Percentiles rank a stretch among this genome's conserved stretches.
Evolutionary conservation across 495 filamentous ascomycete genomes (phyloP).

Genomic region (Xylaria castorea): DNA sequence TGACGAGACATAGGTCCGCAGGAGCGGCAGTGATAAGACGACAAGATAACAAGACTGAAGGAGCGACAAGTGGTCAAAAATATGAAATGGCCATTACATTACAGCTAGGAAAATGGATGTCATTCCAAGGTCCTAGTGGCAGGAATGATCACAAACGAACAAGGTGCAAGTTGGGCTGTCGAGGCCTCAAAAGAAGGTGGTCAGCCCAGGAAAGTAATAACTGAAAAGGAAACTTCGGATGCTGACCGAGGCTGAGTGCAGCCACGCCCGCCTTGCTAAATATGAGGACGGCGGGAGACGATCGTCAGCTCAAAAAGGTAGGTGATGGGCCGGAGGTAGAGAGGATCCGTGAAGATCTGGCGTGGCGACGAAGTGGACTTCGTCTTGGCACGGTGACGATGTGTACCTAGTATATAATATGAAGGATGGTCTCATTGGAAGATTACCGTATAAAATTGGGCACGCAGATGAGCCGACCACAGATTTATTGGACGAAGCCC

Average conservation of each 20-base stretch:
- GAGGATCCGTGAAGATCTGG: slow-evolving; percentile 12
- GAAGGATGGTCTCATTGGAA: slow-evolving; percentile 1
- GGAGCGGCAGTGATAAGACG: slow-evolving; percentile 26
- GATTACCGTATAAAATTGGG: slow-evolving; percentile 1
- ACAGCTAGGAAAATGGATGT: slow-evolving; percentile 35
- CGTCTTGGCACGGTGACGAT: slow-evolving; percentile 22
- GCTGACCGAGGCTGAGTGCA: slow-evolving; percentile 20
- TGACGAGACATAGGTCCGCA: slow-evolving; percentile 27
- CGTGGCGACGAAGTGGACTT: slow-evolving; percentile 23
- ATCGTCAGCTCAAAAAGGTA: slow-evolving; percentile 26
- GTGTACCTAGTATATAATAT: neutral
- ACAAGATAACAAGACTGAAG: slow-evolving; percentile 26
- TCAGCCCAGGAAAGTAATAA: slow-evolving; percentile 15
- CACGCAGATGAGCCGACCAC: neutral
- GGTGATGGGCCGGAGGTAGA: slow-evolving; percentile 24
- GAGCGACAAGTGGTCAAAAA: slow-evolving; percentile 29
- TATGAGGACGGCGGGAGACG: slow-evolving; percentile 6
- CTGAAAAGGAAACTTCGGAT: slow-evolving; percentile 15
- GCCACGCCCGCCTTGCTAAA: neutral
- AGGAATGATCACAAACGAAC: neutral
- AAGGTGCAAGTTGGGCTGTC: neutral
- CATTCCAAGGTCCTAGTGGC: neutral
- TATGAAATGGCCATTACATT: slow-evolving; percentile 38
- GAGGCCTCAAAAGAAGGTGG: slow-evolving; percentile 13
- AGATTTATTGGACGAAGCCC: slow-evolving; percentile 2